phyloP scores from a whole-genome alignment of 2,329 filamentous ascomycete species.

The Pseudogymnoascus sp. region DNA sequence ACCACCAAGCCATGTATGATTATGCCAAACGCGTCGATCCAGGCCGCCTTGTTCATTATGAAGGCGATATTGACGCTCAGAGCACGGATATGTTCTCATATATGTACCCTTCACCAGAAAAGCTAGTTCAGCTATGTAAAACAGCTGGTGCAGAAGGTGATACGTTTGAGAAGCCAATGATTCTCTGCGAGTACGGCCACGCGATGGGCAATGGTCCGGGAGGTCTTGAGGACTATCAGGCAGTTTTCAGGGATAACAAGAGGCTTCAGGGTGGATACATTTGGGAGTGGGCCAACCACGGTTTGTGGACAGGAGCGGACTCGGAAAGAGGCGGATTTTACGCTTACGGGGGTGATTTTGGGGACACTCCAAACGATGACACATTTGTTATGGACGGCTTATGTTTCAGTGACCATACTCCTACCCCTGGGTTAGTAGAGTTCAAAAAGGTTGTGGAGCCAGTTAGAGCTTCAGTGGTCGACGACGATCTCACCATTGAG shows the following conservation, averaged over 20 bases:
- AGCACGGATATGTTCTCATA: constrained; percentile 48
- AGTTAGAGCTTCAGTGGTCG: constrained; percentile 35
- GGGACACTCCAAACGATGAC: constrained; percentile 51
- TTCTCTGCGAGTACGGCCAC: constrained; percentile 51
- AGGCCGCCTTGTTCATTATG: constrained; percentile 49
- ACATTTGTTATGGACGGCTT: constrained; percentile 58
- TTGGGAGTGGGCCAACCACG: constrained; percentile 61
- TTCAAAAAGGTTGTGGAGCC: constrained; percentile 52
- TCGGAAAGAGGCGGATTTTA: constrained; percentile 38
- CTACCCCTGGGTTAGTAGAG: constrained; percentile 49
- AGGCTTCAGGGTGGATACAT: constrained; percentile 37
- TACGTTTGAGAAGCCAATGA: constrained; percentile 42
- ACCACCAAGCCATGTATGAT: constrained; percentile 60
- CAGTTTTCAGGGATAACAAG: constrained; percentile 41
- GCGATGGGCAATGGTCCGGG: constrained; percentile 73
- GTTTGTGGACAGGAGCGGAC: constrained; percentile 39
- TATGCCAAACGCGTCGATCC: constrained; percentile 43
- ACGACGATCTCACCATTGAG: constrained; percentile 30
- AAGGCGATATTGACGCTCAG: constrained; percentile 43
- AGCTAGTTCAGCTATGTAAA: constrained; percentile 29
- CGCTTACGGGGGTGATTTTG: constrained; percentile 56
- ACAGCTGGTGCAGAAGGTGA: constrained; percentile 17
- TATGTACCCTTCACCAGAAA: constrained; percentile 43
- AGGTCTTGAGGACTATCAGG: constrained; percentile 59
- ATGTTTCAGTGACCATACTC: constrained; percentile 44